Evolutionary conservation across 768 basidiomycete species (phyloP), one percentile per base, ranked within the genome.

Genomic region (Asterophora lycoperdoides): DNA sequence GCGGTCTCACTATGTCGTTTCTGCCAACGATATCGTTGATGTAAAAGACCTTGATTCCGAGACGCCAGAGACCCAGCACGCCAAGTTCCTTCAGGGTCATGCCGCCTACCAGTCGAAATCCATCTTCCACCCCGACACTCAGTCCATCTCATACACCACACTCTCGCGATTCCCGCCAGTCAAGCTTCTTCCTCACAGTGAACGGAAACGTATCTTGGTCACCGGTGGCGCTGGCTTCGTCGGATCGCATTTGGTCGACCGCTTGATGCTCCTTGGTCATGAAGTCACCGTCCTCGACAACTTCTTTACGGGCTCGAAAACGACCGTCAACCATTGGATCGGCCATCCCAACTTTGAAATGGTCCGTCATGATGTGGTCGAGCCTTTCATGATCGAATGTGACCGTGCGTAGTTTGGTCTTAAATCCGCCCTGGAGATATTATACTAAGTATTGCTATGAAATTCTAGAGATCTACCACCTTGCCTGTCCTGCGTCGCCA

Each of bases 211-310:
- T 51, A 73, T 98, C 58, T 81, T 99, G 34, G 87, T 97, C 58
- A 98, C 95, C 17, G 95, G 95, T 50, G 95, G 96, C 35, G 96
- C 95, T 32, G 96, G 96, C n/a, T 99, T 99, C 67, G 95, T 99
- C 51, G 96, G 96, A 13, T 95, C 93, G 28, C 96, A 99, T 71
- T 83, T 99, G 41, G 90, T 99, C 45, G 96, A 99, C 72, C 82
- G 96, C 41, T 81, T 98, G 54, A 94, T 99, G 93, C 79, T 97
- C 54, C 81, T 98, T 44, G 96, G 96, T 13, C 96, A 99, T 63
- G 93, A 97, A 66, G 93, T 95, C 58, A 93, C 92, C 48, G 95
- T 97, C 55, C 71, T 96, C 48, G 95, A 98, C 75, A 97, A 97
- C 73, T 99, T 99, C 67, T 99, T 99, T 75, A 97, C 94, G 19